Evolutionary conservation across 2,329 filamentous ascomycete species (phyloP).

Genomic region (Trichoderma sp.): DNA sequence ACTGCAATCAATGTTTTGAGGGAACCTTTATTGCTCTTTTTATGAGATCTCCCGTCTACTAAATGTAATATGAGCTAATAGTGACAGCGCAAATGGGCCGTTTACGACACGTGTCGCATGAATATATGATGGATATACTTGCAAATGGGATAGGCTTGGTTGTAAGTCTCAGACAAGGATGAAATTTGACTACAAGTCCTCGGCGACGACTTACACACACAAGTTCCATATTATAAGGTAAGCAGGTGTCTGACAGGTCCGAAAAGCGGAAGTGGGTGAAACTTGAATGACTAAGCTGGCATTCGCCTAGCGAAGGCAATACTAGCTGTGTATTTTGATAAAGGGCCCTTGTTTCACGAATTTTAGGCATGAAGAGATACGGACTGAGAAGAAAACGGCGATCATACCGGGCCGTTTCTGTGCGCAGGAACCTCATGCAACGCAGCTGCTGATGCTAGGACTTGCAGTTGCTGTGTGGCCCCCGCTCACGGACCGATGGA

Average conservation of each 20-base stretch:
- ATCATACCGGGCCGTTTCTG: neutral
- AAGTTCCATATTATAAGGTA: neutral
- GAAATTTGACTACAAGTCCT: neutral
- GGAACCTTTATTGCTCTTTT: neutral
- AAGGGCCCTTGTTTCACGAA: neutral
- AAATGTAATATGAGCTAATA: neutral
- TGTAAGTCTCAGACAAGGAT: neutral
- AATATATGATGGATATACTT: neutral
- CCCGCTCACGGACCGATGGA: neutral
- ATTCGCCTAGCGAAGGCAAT: neutral
- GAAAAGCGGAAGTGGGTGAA: neutral
- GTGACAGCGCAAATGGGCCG: neutral
- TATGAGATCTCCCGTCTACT: neutral
- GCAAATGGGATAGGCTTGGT: neutral
- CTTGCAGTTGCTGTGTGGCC: neutral
- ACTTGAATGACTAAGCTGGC: neutral
- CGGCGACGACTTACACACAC: neutral
- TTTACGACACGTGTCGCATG: neutral
- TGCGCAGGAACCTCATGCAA: too few species aligned
- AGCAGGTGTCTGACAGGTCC: neutral
- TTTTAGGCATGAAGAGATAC: neutral
- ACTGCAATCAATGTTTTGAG: neutral
- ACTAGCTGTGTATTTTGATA: neutral
- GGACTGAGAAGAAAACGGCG: neutral
- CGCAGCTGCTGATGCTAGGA: neutral